These are phyloP conservation scores for Sphaerulina populicola DNA, from an alignment of 2,329 filamentous ascomycete species.

Conservation along the genomic window DNA sequence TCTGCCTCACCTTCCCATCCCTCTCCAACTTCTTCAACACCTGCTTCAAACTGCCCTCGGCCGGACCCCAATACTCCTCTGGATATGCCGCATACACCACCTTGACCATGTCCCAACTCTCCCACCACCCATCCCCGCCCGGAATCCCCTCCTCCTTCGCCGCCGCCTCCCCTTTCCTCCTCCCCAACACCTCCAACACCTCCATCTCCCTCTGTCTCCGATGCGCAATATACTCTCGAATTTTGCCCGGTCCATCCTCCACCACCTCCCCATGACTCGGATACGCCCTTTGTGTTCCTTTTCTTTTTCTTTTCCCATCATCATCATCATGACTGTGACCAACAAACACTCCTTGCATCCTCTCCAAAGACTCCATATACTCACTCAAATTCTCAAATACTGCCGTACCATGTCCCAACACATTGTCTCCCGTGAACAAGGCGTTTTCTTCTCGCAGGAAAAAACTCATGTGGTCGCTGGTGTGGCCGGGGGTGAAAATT, in stretches of 20 bases:
- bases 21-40: slow-evolving; percentile 68
- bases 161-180: too few species aligned
- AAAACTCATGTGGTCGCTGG: slow-evolving; percentile 68
- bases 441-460: slow-evolving; percentile 67
- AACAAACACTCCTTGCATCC: slow-evolving; percentile 58
- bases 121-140: slow-evolving; percentile 45
- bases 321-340: too few species aligned
- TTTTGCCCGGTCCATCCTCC: slow-evolving; percentile 60
- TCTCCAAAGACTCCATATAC: slow-evolving; percentile 61
- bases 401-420: slow-evolving; percentile 70
- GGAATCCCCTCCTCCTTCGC: slow-evolving; percentile 21
- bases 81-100: slow-evolving; percentile 76
- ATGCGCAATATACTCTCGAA: slow-evolving; percentile 77
- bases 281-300: too few species aligned
- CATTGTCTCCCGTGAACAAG: slow-evolving; percentile 83
- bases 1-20: slow-evolving; percentile 57
- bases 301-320: too few species aligned
- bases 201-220: slow-evolving; percentile 71
- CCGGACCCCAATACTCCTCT: slow-evolving; percentile 64
- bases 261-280: slow-evolving; percentile 81
- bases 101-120: slow-evolving; percentile 74
- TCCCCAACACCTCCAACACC: slow-evolving; percentile 55
- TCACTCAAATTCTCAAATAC: slow-evolving; percentile 68
- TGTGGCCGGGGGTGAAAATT: slow-evolving; percentile 64
- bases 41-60: slow-evolving; percentile 66